Base-by-base conservation (phyloP, 2,329 filamentous ascomycete genomes). In the Ilyonectria sp. region DNA sequence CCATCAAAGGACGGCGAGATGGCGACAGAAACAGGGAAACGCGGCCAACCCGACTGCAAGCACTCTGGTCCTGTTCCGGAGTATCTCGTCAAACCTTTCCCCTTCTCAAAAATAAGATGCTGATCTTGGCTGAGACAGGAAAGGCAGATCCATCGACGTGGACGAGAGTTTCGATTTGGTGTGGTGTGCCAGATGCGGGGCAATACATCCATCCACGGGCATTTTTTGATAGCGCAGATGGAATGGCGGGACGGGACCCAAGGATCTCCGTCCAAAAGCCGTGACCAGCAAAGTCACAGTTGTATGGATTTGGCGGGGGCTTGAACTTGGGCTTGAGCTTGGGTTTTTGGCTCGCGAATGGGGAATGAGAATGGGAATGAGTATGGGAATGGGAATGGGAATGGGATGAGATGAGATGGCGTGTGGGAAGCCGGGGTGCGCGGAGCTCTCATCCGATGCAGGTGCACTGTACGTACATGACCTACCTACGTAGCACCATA, bases 51-150 rank as follows among this genome's bases (percentile, higher is more conserved):
- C 21, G n/a, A 31, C n/a, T 46, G 49, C 58, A 26, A 56, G 43
- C 43, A 55, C 43, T 50, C 40, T 58, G 61, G 47, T 46, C 63
- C 58, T 37, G 46, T 65, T 65, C 63, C 63, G 63, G 63, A 65
- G 54, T 8, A 47, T 56, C 19, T 46, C 46, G 35, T 55, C 37
- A 49, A 23, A 43, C 50, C 33, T 49, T 49, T 56, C 7, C 31
- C 60, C 17, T 49, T 60, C n/a, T 31, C 44, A 53, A 43, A 54
- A 50, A 55, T 47, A 52, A 61, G 29, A 40, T 65, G 63, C 47
- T 61, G 58, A 65, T 65, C 63, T 65, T 65, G 57, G 46, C 63
- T 61, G 63, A 61, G 63, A 61, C 52, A 57, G 58, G 63, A 60
- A 61, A 61, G 53, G 63, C 31, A 57, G 58, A 53, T 57, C 35